phyloP scores from a whole-genome alignment of 441 rosid species.

The Mallotus repandus region DNA sequence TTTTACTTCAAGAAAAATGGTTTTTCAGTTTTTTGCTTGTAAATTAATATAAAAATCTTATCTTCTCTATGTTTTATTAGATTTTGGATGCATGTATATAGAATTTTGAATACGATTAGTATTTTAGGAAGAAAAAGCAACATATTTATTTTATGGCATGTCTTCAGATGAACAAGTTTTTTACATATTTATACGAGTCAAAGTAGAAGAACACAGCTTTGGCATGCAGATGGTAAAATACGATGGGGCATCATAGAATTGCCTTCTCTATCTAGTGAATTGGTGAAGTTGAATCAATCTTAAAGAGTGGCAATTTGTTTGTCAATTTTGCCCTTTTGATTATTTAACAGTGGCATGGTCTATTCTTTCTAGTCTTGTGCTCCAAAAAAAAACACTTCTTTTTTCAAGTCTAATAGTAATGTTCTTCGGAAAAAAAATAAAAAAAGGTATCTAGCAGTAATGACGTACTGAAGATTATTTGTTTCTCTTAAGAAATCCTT shows the following conservation, averaged over 20 bases:
- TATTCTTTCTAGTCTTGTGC: not conserved
- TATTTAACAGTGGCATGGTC: not conserved
- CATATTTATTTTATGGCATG: not conserved
- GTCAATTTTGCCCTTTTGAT: not conserved
- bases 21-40: not conserved
- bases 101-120: not conserved
- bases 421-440: too few relatives aligned
- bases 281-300: not conserved
- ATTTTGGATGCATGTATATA: not conserved
- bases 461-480: not conserved
- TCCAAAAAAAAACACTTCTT: not conserved
- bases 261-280: not conserved
- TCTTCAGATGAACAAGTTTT: too few relatives aligned
- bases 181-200: too few relatives aligned
- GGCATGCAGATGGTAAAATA: not conserved
- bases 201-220: too few relatives aligned
- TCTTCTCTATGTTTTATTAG: not conserved
- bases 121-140: not conserved
- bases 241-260: not conserved
- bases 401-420: too few relatives aligned
- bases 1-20: not conserved
- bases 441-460: not conserved
- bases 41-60: not conserved
- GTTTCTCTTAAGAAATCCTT: conserved; percentile 8
- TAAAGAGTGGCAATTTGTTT: not conserved